Evolutionary conservation across 495 filamentous ascomycete species (phyloP).

Genomic region (Daldinia decipiens): DNA sequence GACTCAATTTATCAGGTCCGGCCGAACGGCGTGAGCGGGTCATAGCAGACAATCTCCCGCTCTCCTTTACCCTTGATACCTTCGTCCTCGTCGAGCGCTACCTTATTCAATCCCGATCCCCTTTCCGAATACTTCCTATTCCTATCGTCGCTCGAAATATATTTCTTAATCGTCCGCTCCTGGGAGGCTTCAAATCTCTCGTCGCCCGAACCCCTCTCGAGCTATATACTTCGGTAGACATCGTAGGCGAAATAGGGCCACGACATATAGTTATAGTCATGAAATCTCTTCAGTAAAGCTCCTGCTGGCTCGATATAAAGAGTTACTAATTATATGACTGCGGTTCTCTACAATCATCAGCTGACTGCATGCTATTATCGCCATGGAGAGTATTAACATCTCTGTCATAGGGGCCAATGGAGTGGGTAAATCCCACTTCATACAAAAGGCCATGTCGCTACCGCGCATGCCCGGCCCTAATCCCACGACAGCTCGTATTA

Average conservation of each 20-base stretch:
- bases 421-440: conserved; percentile 91
- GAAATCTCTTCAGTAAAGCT: conserved; percentile 28
- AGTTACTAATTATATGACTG: conserved; percentile 25
- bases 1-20: conserved; percentile 14
- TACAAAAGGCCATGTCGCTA: conserved; percentile 80
- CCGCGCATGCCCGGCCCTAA: conserved; percentile 65
- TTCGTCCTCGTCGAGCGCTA: conserved; percentile 2
- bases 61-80: conserved; percentile 9
- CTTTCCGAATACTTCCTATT: not conserved
- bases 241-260: conserved; percentile 6
- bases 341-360: conserved; percentile 5
- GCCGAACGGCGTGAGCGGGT: conserved; percentile 10
- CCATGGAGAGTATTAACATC: conserved; percentile 79
- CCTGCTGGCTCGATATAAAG: conserved; percentile 15
- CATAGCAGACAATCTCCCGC: conserved; percentile 14
- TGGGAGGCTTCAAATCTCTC: conserved; percentile 1
- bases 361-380: conserved; percentile 18
- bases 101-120: conserved; percentile 3
- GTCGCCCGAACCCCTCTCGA: conserved; percentile 3
- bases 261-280: conserved; percentile 24
- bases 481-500: conserved; percentile 72
- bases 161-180: conserved; percentile 12
- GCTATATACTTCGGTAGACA: conserved; percentile 12
- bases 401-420: conserved; percentile 82
- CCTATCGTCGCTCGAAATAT: conserved; percentile 6